Percentiles rank a stretch among this genome's conserved stretches.
phyloP scores from a whole-genome alignment of 2,329 filamentous ascomycete species.

The Colletotrichum sp. region DNA sequence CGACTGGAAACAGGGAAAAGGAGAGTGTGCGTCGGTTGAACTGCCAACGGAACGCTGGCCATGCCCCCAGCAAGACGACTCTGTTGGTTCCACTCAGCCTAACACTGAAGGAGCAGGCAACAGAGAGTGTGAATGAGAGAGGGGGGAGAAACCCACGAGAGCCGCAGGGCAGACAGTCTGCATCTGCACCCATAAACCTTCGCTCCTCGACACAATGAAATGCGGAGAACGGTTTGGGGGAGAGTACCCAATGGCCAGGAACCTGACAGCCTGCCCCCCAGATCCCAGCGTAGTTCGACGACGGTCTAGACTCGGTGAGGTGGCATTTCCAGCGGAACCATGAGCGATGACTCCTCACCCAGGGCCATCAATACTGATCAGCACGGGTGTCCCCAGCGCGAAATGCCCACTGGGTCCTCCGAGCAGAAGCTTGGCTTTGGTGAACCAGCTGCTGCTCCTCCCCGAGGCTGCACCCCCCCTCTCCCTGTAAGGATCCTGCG shows the following conservation, averaged over 20 bases:
- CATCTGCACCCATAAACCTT: background rate
- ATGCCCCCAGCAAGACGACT: background rate
- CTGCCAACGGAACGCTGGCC: background rate
- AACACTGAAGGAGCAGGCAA: background rate
- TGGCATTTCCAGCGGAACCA: background rate
- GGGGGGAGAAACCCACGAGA: background rate
- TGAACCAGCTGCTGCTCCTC: background rate
- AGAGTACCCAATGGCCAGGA: background rate
- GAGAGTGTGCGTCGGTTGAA: background rate
- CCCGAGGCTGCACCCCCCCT: background rate
- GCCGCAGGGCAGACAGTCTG: background rate
- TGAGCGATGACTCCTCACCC: background rate
- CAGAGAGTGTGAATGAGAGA: background rate
- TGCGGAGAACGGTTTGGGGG: background rate
- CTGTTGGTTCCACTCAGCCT: background rate
- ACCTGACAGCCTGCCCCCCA: background rate
- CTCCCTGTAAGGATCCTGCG: constrained; percentile 4
- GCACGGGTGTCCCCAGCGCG: background rate
- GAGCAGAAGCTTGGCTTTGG: background rate
- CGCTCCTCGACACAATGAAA: background rate
- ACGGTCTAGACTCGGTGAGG: constrained; percentile 7
- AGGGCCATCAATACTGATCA: background rate
- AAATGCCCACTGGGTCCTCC: background rate
- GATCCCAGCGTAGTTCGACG: background rate
- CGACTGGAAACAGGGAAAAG: background rate